Evolutionary conservation across 352 stramenopile genomes (phyloP).

Genomic region (Pythium myriotylum): DNA sequence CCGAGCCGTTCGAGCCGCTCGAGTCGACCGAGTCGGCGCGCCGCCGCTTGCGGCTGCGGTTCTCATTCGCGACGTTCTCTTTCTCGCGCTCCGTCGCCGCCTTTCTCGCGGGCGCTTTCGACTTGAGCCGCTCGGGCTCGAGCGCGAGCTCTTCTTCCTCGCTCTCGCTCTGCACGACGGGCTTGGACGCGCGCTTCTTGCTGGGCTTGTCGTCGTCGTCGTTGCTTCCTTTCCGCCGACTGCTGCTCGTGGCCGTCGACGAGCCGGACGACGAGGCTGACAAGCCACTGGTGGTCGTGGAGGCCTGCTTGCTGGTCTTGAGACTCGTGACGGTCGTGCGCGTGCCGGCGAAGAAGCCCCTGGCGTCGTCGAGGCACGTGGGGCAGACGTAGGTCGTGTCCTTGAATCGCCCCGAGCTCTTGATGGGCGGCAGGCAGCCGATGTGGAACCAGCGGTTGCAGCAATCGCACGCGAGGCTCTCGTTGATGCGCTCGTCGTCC

Average conservation of each 20-base stretch:
- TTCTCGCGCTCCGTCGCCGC: constrained; percentile 14
- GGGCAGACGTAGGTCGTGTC: constrained; percentile 87
- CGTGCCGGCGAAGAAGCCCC: constrained; percentile 67
- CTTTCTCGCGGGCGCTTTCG: constrained; percentile 16
- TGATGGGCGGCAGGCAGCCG: constrained; percentile 80
- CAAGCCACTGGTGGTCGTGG: constrained; percentile 31
- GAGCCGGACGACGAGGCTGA: constrained; percentile 9
- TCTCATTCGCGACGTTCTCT: constrained; percentile 6
- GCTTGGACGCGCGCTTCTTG: constrained; percentile 38
- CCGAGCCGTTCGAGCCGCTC: constrained; percentile 13
- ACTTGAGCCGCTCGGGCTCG: constrained; percentile 16
- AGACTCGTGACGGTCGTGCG: constrained; percentile 37
- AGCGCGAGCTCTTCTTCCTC: constrained; percentile 20
- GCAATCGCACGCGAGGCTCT: constrained; percentile 87
- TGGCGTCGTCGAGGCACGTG: constrained; percentile 75
- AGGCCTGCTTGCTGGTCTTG: constrained; percentile 33
- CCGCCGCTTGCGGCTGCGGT: constrained; percentile 25
- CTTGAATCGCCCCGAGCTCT: constrained; percentile 83
- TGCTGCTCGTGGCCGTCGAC: constrained; percentile 6
- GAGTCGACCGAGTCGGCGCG: constrained; percentile 23
- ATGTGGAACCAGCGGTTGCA: constrained; percentile 91
- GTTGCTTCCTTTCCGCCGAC: constrained; percentile 13
- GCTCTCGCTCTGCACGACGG: constrained; percentile 34
- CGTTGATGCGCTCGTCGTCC: constrained; percentile 89
- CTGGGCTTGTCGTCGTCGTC: too few species aligned